Conservation (phyloP, 2,329 filamentous ascomycete species). For the Pseudogymnoascus sp. region DNA sequence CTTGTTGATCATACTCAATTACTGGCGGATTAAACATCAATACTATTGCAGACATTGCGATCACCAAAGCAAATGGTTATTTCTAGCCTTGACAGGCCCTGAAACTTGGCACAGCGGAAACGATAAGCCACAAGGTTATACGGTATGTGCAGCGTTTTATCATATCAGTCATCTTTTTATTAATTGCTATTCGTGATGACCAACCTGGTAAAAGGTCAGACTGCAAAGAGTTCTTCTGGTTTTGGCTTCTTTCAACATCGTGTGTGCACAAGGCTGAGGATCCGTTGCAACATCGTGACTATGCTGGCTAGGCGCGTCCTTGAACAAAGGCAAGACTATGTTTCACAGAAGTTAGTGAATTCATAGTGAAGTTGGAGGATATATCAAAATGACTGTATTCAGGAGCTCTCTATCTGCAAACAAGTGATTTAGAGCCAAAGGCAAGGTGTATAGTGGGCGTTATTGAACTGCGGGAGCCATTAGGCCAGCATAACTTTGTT, state of each 20-base stretch:
- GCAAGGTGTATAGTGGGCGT: constrained; percentile 42
- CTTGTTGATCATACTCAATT: not conserved
- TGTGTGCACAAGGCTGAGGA: constrained; percentile 18
- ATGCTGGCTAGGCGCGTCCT: constrained; percentile 18
- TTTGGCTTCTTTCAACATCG: constrained; percentile 24
- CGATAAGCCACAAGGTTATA: not conserved
- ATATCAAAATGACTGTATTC: constrained; percentile 35
- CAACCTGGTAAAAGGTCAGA: constrained; percentile 58
- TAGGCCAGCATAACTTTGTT: constrained; percentile 15
- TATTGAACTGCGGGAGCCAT: constrained; percentile 1
- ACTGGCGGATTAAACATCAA: not conserved
- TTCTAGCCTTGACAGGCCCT: not conserved
- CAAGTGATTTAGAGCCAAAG: constrained; percentile 48
- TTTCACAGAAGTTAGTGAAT: constrained; percentile 21
- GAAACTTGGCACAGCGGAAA: not conserved
- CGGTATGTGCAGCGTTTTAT: constrained; percentile 12
- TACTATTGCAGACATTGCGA: not conserved
- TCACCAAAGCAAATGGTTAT: not conserved
- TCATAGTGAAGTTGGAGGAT: constrained; percentile 22
- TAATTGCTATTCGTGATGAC: constrained; percentile 40
- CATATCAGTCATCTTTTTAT: not conserved
- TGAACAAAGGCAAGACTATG: constrained; percentile 23
- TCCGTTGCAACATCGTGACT: constrained; percentile 14
- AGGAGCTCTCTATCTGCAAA: constrained; percentile 42
- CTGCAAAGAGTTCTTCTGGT: constrained; percentile 40